Base-by-base conservation (phyloP, 192 early-diverging fungal species). In the Lobosporangium transversale region DNA sequence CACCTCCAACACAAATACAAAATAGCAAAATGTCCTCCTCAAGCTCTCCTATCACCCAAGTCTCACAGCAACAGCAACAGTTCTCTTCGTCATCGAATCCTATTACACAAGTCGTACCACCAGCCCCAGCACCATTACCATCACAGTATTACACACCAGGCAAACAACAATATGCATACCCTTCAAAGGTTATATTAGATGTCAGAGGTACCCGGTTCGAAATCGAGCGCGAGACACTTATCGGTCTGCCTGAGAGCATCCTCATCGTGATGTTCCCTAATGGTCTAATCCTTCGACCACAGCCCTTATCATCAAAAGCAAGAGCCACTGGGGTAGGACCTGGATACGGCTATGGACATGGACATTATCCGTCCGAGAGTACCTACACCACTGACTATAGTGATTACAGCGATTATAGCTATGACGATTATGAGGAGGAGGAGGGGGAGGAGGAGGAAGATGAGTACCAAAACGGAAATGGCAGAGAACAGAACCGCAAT, bases 231-330 rank as follows among this genome's bases (percentile, higher is more conserved):
- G 85, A 89, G 10, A 82, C 80, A 4, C 68, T 89, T 11, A 79
- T 86, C 32, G 80, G 71, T 49, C 51, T 89, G 4, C 88, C 88
- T 9, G 88, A 89, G 58, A 86, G 83, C 29, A 79, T 89, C 26
- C 79, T 88, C 31, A 80, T 85, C 64, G 84, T 81, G 54, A 88
- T 89, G 85, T 88, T 89, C 66, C 86, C 88, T 10, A 84, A 86
- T 52, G 88, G 88, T 14, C 71, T 87, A 11, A 79, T 83, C 27
- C 65, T 87, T 42, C 78, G 80, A 43, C 53, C 73, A 10, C 43
- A 58, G 40, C 21, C 62, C 18, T 17, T 43, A 15, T 4, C 51
- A 59, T 7, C 49, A 40, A 27, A 29, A 14, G 31, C 60, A 23
- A 18, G 26, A 2, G 60, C 60, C 17, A 32, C 23, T 0, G 47